Percentiles rank a stretch among this genome's conserved stretches.
Evolutionary conservation across 345 rosid genomes (phyloP).

Genomic region (Aegle marmelos): DNA sequence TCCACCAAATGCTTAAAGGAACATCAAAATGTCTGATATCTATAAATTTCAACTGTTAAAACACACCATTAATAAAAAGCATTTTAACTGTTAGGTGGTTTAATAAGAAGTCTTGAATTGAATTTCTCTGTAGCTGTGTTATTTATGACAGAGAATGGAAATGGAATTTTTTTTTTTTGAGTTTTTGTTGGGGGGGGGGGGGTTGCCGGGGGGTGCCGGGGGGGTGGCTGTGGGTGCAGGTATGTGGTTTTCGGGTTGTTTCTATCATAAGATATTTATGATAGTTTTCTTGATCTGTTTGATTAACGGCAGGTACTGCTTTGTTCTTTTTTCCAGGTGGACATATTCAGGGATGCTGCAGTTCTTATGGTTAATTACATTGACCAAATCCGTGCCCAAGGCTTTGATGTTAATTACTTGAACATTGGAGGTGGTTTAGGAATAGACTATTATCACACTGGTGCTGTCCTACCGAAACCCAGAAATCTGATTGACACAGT

Average conservation of each 20-base stretch:
- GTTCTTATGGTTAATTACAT: constrained; percentile 86
- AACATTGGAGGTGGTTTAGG: constrained; percentile 99
- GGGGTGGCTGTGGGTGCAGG: too few relatives aligned
- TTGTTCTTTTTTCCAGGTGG: constrained; percentile 56
- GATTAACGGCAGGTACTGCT: not conserved
- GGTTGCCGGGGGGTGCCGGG: too few relatives aligned
- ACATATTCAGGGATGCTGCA: constrained; percentile 95
- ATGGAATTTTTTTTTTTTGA: too few relatives aligned
- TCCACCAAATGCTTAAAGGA: not conserved
- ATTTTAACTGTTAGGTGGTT: not conserved
- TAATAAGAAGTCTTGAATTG: not conserved
- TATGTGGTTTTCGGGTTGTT: not conserved
- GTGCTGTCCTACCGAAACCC: constrained; percentile 88
- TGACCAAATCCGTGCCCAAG: constrained; percentile 82
- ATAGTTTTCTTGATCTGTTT: constrained; percentile 7
- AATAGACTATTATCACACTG: constrained; percentile 84
- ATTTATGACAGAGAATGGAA: not conserved
- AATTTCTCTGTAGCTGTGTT: not conserved
- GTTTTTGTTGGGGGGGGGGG: too few relatives aligned
- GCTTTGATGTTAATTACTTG: constrained; percentile 79
- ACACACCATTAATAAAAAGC: not conserved
- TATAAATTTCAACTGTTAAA: not conserved
- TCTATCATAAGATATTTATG: not conserved
- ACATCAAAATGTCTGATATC: not conserved
- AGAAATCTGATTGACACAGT: constrained; percentile 94